phyloP scores from a whole-genome alignment of 163 green algal species.

The Prototheca wickerhamii region DNA sequence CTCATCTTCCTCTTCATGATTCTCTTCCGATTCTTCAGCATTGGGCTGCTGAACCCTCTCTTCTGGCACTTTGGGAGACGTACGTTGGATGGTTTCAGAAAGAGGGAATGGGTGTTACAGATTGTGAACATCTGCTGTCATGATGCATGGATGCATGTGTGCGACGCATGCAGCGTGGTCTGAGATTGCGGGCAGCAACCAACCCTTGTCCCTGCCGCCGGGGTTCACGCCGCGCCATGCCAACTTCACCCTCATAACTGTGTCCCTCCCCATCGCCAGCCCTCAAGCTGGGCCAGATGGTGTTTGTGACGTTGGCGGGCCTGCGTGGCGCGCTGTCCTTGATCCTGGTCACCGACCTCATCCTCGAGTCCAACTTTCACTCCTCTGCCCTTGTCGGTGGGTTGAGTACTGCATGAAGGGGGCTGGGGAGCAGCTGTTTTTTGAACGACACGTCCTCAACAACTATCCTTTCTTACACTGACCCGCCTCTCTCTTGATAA shows the following conservation, averaged over 20 bases:
- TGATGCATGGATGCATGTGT: too few species aligned
- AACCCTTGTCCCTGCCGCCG: too few species aligned
- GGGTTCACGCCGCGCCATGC: background rate
- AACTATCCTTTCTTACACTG: background rate
- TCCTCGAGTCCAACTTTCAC: background rate
- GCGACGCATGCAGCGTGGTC: too few species aligned
- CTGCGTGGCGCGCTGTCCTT: conserved; percentile 62
- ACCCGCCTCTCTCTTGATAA: background rate
- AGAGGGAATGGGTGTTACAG: background rate
- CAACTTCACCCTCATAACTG: conserved; percentile 4
- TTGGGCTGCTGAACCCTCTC: conserved; percentile 23
- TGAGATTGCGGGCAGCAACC: too few species aligned
- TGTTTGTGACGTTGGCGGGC: conserved; percentile 51
- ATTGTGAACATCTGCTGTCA: too few species aligned
- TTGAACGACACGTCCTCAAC: background rate
- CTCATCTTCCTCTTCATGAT: conserved; percentile 49
- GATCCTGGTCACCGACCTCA: conserved; percentile 54
- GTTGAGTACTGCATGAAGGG: background rate
- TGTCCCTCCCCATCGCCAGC: too few species aligned
- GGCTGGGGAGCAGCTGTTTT: background rate
- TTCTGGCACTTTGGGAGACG: background rate
- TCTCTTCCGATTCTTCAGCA: conserved; percentile 30
- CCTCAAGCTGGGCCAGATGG: conserved; percentile 31
- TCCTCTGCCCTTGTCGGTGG: background rate
- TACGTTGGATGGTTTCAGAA: too few species aligned